Percentiles rank a stretch among this genome's conserved stretches.
These are phyloP conservation scores for Apostasia ramifera DNA, from an alignment of 106 monocot species.

Conservation along the genomic window DNA sequence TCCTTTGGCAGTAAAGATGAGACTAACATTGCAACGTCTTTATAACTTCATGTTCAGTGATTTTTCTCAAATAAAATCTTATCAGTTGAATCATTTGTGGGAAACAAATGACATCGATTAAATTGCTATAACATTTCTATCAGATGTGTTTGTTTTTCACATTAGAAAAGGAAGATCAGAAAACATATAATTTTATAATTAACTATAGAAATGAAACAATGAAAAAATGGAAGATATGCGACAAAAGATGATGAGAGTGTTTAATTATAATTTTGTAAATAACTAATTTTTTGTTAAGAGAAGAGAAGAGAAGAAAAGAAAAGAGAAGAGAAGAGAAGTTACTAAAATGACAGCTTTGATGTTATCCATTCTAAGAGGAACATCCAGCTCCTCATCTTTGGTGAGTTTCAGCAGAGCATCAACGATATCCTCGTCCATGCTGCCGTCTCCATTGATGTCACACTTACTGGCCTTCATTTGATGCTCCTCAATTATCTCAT, in stretches of 20 bases:
- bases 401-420: neutral
- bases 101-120: neutral
- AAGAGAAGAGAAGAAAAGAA: neutral
- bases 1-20: too few species aligned
- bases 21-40: too few species aligned
- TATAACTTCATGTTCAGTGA: too few species aligned
- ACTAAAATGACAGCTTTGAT: conserved; percentile 14
- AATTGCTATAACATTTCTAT: too few species aligned
- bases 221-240: too few species aligned
- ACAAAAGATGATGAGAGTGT: too few species aligned
- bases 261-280: too few species aligned
- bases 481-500: conserved; percentile 7
- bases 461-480: neutral
- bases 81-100: neutral
- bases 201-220: too few species aligned
- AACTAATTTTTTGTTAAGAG: too few species aligned
- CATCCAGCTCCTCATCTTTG: neutral
- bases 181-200: too few species aligned
- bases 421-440: neutral
- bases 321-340: neutral
- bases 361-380: conserved; percentile 5
- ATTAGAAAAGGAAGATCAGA: too few species aligned
- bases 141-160: neutral
- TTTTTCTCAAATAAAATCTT: too few species aligned
- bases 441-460: neutral